Evolutionary conservation across 805 yeast genomes (phyloP).

Genomic region (Starmerella bacillaris): DNA sequence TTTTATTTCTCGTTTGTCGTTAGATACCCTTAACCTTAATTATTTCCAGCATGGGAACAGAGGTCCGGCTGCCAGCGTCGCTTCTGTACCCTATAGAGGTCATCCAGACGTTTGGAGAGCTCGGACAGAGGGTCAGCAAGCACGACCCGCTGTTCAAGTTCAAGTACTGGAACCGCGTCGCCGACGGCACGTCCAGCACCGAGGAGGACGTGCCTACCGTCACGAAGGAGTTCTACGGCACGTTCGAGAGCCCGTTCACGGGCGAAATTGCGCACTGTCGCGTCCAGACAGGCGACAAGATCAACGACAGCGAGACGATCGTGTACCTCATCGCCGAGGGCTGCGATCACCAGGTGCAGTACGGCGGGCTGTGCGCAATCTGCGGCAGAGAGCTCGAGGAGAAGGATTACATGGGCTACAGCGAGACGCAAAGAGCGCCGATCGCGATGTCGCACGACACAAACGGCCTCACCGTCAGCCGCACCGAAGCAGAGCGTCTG

Average conservation of each 20-base stretch:
- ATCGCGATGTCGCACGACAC: constrained; percentile 82
- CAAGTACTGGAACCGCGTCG: constrained; percentile 42
- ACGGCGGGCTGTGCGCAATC: constrained; percentile 83
- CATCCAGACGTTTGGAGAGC: constrained; percentile 29
- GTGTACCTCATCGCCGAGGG: constrained; percentile 54
- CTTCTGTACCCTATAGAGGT: constrained; percentile 54
- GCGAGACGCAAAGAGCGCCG: constrained; percentile 56
- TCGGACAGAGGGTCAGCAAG: constrained; percentile 32
- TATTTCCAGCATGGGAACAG: too few relatives aligned
- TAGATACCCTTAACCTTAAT: too few relatives aligned
- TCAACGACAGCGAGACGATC: constrained; percentile 30
- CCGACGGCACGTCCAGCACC: constrained; percentile 25
- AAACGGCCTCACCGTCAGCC: constrained; percentile 63
- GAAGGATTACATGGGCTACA: constrained; percentile 59
- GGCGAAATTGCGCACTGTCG: constrained; percentile 42
- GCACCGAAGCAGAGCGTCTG: constrained; percentile 69
- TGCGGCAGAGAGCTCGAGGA: constrained; percentile 67
- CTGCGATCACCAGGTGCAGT: constrained; percentile 82
- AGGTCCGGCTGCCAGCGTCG: constrained; percentile 33
- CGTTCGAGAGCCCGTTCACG: constrained; percentile 67
- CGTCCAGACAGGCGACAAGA: constrained; percentile 41
- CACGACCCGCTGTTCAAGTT: constrained; percentile 42
- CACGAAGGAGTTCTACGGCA: constrained; percentile 23
- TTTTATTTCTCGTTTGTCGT: too few relatives aligned
- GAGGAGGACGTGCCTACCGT: constrained; percentile 21